These are phyloP conservation scores for Ephemerocybe angulata DNA, from an alignment of 768 basidiomycete species.

Conservation along the genomic window DNA sequence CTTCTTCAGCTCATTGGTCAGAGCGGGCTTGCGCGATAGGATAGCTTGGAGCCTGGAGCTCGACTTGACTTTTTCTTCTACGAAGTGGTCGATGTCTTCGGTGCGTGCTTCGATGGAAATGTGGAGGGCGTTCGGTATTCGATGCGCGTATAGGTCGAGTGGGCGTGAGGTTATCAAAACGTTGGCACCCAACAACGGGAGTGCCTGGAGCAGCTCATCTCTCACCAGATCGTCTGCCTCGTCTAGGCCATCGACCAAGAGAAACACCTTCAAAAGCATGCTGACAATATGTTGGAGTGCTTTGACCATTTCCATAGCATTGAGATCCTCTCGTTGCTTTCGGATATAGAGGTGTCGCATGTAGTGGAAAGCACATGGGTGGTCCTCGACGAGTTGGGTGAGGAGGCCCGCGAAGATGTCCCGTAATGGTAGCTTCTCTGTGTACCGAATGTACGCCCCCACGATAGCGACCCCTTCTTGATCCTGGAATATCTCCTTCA, in stretches of 20 bases:
- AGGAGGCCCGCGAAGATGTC: background rate
- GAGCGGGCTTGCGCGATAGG: background rate
- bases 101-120: background rate
- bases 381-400: background rate
- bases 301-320: background rate
- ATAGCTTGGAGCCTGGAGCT: background rate
- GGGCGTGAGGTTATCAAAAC: background rate
- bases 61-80: background rate
- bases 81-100: background rate
- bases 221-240: background rate
- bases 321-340: background rate
- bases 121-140: background rate
- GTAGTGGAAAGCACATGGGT: background rate
- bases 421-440: background rate
- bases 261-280: background rate
- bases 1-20: background rate
- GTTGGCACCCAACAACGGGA: background rate
- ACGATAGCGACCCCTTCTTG: background rate
- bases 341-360: background rate
- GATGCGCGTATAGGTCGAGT: background rate
- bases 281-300: background rate
- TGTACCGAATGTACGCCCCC: constrained; percentile 1
- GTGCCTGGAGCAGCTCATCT: background rate
- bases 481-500: background rate
- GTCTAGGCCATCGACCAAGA: background rate